phyloP scores from a whole-genome alignment of 148 eudicot species.

The Rhododendron ovatum region DNA sequence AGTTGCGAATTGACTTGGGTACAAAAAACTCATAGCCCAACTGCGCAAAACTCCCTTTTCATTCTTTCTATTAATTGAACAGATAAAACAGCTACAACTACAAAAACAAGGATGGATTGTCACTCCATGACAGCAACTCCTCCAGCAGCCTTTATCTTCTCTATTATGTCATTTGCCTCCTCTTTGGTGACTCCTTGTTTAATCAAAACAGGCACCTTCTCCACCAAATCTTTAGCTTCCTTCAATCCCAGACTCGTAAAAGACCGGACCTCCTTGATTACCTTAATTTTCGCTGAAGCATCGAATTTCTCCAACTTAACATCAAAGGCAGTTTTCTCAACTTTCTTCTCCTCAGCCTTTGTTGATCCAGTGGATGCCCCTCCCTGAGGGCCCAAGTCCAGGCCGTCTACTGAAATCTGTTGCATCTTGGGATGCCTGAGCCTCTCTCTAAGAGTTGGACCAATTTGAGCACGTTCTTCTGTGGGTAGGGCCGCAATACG shows the following conservation, averaged over 20 bases:
- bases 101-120: neutral
- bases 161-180: conserved; percentile 65
- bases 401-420: neutral
- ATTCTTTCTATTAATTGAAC: neutral
- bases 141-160: conserved; percentile 80
- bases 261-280: conserved; percentile 15
- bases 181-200: conserved; percentile 89
- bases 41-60: neutral
- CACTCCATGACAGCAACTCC: conserved; percentile 81
- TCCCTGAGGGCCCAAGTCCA: neutral
- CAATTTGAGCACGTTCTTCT: conserved; percentile 4
- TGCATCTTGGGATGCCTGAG: conserved; percentile 7
- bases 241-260: conserved; percentile 15
- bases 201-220: conserved; percentile 62
- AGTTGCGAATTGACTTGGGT: neutral
- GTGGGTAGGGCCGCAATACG: neutral
- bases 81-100: neutral
- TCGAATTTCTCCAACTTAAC: conserved; percentile 39
- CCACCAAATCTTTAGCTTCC: conserved; percentile 87
- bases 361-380: neutral
- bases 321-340: conserved; percentile 79
- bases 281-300: conserved; percentile 13
- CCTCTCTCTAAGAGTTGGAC: neutral
- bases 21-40: neutral
- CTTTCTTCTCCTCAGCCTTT: conserved; percentile 55